phyloP scores from a whole-genome alignment of 192 early-diverging fungal species.

The Podila clonocystis region DNA sequence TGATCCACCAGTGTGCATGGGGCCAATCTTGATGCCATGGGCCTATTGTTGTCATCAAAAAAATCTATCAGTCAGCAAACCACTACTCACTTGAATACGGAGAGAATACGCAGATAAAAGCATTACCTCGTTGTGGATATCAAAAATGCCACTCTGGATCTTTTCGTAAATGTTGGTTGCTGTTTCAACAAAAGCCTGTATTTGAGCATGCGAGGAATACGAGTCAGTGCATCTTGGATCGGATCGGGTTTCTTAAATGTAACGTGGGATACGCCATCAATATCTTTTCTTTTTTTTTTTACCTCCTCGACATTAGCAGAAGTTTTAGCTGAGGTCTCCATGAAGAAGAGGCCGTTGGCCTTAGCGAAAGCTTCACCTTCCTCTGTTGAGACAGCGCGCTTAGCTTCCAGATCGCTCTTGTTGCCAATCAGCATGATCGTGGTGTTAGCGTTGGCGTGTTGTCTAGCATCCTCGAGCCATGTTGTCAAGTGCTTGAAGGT shows the following conservation, averaged over 20 bases:
- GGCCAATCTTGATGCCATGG: slow-evolving; percentile 69
- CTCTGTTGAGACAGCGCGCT: slow-evolving; percentile 82
- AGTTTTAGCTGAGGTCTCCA: slow-evolving; percentile 93
- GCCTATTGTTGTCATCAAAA: slow-evolving; percentile 29
- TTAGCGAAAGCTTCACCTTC: slow-evolving; percentile 91
- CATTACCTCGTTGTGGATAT: slow-evolving; percentile 72
- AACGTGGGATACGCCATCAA: background rate
- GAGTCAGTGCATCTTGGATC: background rate
- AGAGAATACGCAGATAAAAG: background rate
- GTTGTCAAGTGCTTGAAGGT: slow-evolving; percentile 58
- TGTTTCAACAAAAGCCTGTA: slow-evolving; percentile 78
- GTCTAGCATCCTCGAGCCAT: slow-evolving; percentile 74
- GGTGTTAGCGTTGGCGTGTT: slow-evolving; percentile 90
- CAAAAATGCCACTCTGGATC: slow-evolving; percentile 79
- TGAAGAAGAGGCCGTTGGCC: slow-evolving; percentile 87
- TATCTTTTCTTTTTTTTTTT: background rate
- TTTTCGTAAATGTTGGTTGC: slow-evolving; percentile 85
- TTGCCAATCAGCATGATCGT: slow-evolving; percentile 93
- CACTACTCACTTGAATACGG: background rate
- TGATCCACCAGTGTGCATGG: slow-evolving; percentile 65
- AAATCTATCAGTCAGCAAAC: background rate
- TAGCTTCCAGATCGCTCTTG: slow-evolving; percentile 88
- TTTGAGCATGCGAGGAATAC: background rate
- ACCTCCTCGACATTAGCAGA: slow-evolving; percentile 85
- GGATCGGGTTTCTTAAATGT: no score